Base-by-base conservation (phyloP, 2,329 filamentous ascomycete genomes). In the Coniella lustricola region DNA sequence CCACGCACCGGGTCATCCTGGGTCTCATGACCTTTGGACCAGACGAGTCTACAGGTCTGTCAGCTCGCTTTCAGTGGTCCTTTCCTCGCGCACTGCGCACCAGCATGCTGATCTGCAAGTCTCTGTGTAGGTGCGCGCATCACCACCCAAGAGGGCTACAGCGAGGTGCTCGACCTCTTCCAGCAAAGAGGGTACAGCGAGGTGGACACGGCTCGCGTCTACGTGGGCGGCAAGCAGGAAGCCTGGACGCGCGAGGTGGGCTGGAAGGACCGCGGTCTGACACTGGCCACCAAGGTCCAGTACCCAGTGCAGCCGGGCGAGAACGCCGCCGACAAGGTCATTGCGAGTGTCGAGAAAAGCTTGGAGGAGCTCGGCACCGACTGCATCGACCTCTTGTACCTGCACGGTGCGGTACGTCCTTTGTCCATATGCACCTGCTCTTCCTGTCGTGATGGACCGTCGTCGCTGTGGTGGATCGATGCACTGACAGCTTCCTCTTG, bases 21-120 rank as follows among this genome's bases (percentile, higher is more conserved):
- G 84, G 84, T 29, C 70, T 85, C 48, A 87, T 87, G 84, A 85
- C 81, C 55, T 85, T 84, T 63, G 82, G 80, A 29, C 75, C 83
- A 7, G 77, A 81, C 55, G 69, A 73, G 53, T 48, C 55, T 7
- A 49, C 57, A 20, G 84, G 82, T 47, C 5, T 20, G 44, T 3
- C 22, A 18, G n/a, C 16, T 8, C 32, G n/a, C n/a, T n/a, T n/a
- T n/a, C 22, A 8, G 3, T 22, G 9, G 7, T 18, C 10, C 20
- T 13, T 38, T 20, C 5, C 3, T 14, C 7, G 7, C 13, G n/a
- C 33, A 7, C n/a, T 13, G 33, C n/a, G n/a, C n/a, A n/a, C 7
- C 12, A 25, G 7, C 21, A 44, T 20, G 12, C 44, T 39, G 31
- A 46, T 25, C 4, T 8, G 25, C 4, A 29, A 13, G 25, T 10